Base-by-base conservation (phyloP, 2,329 filamentous ascomycete genomes). In the Beauveria asiatica region DNA sequence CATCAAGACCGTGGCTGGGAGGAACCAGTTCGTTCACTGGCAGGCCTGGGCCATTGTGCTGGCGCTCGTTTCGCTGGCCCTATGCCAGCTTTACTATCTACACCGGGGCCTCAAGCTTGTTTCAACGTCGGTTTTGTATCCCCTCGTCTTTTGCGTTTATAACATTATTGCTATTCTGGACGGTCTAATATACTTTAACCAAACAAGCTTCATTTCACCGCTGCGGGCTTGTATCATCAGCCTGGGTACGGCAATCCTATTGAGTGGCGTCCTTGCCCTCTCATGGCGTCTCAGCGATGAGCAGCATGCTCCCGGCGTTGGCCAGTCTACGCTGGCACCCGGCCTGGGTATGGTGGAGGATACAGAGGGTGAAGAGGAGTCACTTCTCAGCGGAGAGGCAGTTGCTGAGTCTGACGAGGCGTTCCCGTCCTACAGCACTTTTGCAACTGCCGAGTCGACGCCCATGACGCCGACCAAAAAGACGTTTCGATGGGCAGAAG, bases 131-230 rank as follows among this genome's bases (percentile, higher is more conserved):
- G 88, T 97, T 63, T 81, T 99, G 66, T 99, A 99, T 74, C 94
- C 94, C 5, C 87, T 97, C 67, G 92, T 97, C 44, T 99, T 99
- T 75, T 99, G 94, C 80, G 85, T 97, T 65, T 99, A 97, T 81
- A 99, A 99, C 79, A 96, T 99, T 69, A 92, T 97, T 69, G 94
- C 94, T 65, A 99, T 99, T 66, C 79, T 97, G 66, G 94, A 99
- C 74, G 94, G 94, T 37, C 81, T 99, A 66, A 96, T 99, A 68
- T 99, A 97, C 75, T 99, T 97, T 76, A 83, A 88, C 67, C 94
- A 99, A 74, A 89, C 88, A 57, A 87, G 91, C 64, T 82, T 89
- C 60, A 84, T 99, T 64, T 85, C 87, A 17, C 80, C 85, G 0
- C 75, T 94, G 2, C 87, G 90, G 68, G 93, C 89, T 17, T 84